Base-by-base conservation (phyloP, 163 green algal species). In the Smithsoniella earleae region DNA sequence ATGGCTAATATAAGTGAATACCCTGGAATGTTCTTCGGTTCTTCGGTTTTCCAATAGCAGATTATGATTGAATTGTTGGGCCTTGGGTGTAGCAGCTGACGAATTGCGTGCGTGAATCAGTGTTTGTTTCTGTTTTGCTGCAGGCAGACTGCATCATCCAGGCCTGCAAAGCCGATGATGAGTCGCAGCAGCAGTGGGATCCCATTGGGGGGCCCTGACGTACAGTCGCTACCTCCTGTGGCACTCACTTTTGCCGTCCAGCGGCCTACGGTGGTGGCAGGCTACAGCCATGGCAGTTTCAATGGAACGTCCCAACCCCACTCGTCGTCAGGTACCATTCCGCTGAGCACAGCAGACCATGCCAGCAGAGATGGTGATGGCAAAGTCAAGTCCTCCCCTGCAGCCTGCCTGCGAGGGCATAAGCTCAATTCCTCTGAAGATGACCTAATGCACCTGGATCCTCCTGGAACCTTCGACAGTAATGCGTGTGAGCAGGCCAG, bases 171-270 rank as follows among this genome's bases (percentile, higher is more conserved):
- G 16, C 49, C 31, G 49, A 18, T 25, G 31, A 6, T 36, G 13
- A 13, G 49, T 36, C 13, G 8, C 49, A 0, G 49, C 31, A 6
- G 49, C 16, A 27, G 49, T 1, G 8, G 13, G 13, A 64, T 6
- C 33, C 49, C 8, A 25, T 27, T 25, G 25, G 13, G 8, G 6
- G 49, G 49, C 49, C 49, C 13, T 13, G 25, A 6, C 0, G 8
- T 0, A 64, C 8, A 27, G 49, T 27, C 49, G 30, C 58, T 30
- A 30, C 58, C 58, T n/a, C n/a, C n/a, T n/a, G n/a, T n/a, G n/a
- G 58, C 58, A 13, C 58, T 69, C 0, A 69, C 58, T 5, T 40
- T 69, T 34, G 58, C 58, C 1, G 58, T 69, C 30, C 58, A 69
- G 58, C 58, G 58, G 20, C n/a, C 58, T 69, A 33, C 58, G 8